Percentiles rank a stretch among this genome's conserved stretches.
phyloP scores from a whole-genome alignment of 108 stramenopile genomes.

The Cyclotella baltica region DNA sequence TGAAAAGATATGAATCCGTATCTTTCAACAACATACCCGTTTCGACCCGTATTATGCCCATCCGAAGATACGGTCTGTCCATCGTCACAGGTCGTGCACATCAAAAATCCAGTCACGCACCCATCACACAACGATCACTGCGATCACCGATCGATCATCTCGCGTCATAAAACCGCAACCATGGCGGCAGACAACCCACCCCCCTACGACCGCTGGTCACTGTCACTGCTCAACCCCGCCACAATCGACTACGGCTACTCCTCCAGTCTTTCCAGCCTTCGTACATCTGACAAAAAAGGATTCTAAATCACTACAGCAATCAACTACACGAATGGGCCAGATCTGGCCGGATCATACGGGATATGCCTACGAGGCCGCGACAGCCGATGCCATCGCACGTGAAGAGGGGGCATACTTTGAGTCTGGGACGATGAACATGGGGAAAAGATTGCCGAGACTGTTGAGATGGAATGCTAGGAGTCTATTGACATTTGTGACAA shows the following conservation, averaged over 20 bases:
- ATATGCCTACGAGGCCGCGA: conserved; percentile 97
- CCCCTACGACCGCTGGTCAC: conserved; percentile 80
- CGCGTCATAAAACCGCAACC: conserved; percentile 10
- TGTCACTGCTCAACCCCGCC: conserved; percentile 75
- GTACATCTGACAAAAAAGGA: conserved; percentile 16
- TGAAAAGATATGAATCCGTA: background rate
- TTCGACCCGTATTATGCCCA: background rate
- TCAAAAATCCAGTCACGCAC: background rate
- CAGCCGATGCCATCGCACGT: conserved; percentile 93
- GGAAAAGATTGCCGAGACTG: conserved; percentile 97
- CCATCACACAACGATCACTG: background rate
- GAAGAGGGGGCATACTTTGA: conserved; percentile 87
- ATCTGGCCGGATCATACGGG: conserved; percentile 99
- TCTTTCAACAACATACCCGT: background rate
- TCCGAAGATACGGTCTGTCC: background rate
- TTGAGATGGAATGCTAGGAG: conserved; percentile 74
- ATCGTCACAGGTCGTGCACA: background rate
- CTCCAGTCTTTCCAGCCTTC: conserved; percentile 19
- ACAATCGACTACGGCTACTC: conserved; percentile 77
- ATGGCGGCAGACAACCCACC: conserved; percentile 22
- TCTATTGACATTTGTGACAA: conserved; percentile 95
- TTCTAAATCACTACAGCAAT: conserved; percentile 99
- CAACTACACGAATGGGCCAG: conserved; percentile 99
- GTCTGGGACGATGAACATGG: conserved; percentile 98
- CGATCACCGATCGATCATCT: background rate